Evolutionary conservation across 2,329 filamentous ascomycete species (phyloP).

Genomic region (Penicillium sp.): DNA sequence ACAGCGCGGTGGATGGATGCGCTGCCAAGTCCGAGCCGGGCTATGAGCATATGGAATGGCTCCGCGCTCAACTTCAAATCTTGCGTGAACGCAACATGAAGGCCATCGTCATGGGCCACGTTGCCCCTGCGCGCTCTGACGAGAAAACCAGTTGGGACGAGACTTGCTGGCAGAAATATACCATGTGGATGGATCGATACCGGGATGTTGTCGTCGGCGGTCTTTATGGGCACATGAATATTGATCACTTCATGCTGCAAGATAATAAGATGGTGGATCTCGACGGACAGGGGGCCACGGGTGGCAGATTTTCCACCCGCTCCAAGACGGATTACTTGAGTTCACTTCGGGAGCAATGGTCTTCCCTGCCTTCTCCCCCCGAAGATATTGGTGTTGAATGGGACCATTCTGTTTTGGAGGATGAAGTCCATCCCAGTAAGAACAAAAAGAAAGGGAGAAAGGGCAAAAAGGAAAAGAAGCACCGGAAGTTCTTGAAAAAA

Average conservation of each 20-base stretch:
- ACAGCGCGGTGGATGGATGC: conserved; percentile 90
- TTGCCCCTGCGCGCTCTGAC: conserved; percentile 79
- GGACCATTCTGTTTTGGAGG: conserved; percentile 6
- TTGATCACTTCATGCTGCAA: conserved; percentile 92
- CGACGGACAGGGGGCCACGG: conserved; percentile 22
- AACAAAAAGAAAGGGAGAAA: conserved; percentile 42
- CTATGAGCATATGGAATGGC: conserved; percentile 93
- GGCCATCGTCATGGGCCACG: conserved; percentile 88
- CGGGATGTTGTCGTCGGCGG: conserved; percentile 78
- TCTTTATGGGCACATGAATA: conserved; percentile 94
- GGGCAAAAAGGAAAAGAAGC: conserved; percentile 43
- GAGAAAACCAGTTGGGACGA: conserved; percentile 91
- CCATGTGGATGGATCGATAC: conserved; percentile 82
- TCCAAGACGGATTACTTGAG: conserved; percentile 75
- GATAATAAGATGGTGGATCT: conserved; percentile 73
- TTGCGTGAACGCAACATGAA: conserved; percentile 83
- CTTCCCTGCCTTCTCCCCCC: conserved; percentile 59
- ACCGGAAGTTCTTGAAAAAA: conserved; percentile 54
- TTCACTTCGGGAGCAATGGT: conserved; percentile 72
- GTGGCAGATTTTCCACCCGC: conserved; percentile 52
- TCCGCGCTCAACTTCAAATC: conserved; percentile 79
- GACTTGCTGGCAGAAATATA: conserved; percentile 97
- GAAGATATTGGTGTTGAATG: background rate
- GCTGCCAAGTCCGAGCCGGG: conserved; percentile 72
- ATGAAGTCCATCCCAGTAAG: conserved; percentile 6